Conservation (phyloP, 805 yeast species). For the Dipodascus albidus region DNA sequence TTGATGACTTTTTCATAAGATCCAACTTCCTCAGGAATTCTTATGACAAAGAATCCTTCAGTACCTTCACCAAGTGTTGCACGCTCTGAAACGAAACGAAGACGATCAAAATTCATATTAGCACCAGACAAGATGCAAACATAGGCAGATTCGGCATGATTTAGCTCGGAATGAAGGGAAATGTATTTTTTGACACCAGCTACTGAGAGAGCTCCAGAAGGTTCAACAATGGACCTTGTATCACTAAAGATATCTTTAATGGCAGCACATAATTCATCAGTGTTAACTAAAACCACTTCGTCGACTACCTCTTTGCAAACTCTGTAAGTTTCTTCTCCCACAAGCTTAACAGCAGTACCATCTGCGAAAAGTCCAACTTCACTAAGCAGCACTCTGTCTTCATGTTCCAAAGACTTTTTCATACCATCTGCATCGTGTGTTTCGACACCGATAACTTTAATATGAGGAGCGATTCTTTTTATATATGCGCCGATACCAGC, state of each 20-base stretch:
- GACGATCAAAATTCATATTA: slow-evolving; percentile 93
- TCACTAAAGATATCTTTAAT: slow-evolving; percentile 95
- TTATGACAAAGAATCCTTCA: slow-evolving; percentile 83
- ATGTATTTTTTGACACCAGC: slow-evolving; percentile 89
- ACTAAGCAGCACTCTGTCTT: slow-evolving; percentile 43
- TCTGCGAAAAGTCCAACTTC: slow-evolving; percentile 97
- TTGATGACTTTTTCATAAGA: slow-evolving; percentile 70
- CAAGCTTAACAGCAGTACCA: slow-evolving; percentile 88
- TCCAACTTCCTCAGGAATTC: slow-evolving; percentile 90
- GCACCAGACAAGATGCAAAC: slow-evolving; percentile 91
- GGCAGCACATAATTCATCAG: slow-evolving; percentile 95
- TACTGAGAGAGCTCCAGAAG: slow-evolving; percentile 92
- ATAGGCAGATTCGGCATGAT: slow-evolving; percentile 59
- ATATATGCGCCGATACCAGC: slow-evolving; percentile 86
- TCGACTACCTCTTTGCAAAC: slow-evolving; percentile 72
- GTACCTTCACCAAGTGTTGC: slow-evolving; percentile 98
- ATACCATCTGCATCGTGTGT: slow-evolving; percentile 94
- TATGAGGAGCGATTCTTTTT: slow-evolving; percentile 95
- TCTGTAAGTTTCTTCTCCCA: slow-evolving; percentile 88
- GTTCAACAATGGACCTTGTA: slow-evolving; percentile 87
- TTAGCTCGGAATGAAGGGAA: slow-evolving; percentile 50
- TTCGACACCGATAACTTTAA: slow-evolving; percentile 91
- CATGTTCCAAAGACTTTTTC: slow-evolving; percentile 50
- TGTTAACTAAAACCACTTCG: slow-evolving; percentile 71
- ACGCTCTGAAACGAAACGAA: slow-evolving; percentile 92